Percentiles rank a stretch among this genome's conserved stretches.
Conservation (phyloP, 2,329 filamentous ascomycete species). For the Aspergillus flavus region DNA sequence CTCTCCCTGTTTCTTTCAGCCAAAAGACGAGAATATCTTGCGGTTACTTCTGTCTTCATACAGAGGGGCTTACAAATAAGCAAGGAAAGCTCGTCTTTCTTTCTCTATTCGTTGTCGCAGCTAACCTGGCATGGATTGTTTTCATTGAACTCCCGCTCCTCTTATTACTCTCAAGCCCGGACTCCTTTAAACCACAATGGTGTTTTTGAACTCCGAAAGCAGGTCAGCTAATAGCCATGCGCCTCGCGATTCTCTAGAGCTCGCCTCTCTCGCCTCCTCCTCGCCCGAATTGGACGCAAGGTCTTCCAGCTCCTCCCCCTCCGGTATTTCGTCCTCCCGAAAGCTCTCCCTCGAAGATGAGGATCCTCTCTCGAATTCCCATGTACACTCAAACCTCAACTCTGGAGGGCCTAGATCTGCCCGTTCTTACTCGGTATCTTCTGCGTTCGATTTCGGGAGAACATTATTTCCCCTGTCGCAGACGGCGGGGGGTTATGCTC, state of each 20-base stretch:
- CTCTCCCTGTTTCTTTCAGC: neutral
- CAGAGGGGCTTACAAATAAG: neutral
- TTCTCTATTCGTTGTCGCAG: neutral
- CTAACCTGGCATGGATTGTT: slow-evolving; percentile 7
- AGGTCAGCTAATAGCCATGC: slow-evolving; percentile 36
- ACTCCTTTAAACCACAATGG: slow-evolving; percentile 28
- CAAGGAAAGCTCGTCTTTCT: neutral
- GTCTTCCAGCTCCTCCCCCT: slow-evolving; percentile 68
- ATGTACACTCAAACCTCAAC: slow-evolving; percentile 55
- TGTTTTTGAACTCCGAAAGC: slow-evolving; percentile 32
- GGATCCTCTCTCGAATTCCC: slow-evolving; percentile 65
- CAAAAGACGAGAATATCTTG: neutral
- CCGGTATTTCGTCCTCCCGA: slow-evolving; percentile 90
- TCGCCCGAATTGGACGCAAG: slow-evolving; percentile 66
- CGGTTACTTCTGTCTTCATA: neutral
- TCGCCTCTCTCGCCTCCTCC: slow-evolving; percentile 89
- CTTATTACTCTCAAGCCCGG: neutral
- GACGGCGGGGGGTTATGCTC: slow-evolving; percentile 78
- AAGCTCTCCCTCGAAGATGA: slow-evolving; percentile 86
- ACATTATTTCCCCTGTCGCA: slow-evolving; percentile 91
- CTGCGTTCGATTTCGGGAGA: slow-evolving; percentile 92
- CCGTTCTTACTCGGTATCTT: slow-evolving; percentile 86
- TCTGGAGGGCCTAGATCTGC: slow-evolving; percentile 51
- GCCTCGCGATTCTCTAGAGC: slow-evolving; percentile 89
- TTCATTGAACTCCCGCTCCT: slow-evolving; percentile 12